A percentile compares a stretch with the other conserved stretches of the same genome.
Conservation (phyloP, 2,329 filamentous ascomycete genomes). For the Scytalidium lignicola region DNA sequence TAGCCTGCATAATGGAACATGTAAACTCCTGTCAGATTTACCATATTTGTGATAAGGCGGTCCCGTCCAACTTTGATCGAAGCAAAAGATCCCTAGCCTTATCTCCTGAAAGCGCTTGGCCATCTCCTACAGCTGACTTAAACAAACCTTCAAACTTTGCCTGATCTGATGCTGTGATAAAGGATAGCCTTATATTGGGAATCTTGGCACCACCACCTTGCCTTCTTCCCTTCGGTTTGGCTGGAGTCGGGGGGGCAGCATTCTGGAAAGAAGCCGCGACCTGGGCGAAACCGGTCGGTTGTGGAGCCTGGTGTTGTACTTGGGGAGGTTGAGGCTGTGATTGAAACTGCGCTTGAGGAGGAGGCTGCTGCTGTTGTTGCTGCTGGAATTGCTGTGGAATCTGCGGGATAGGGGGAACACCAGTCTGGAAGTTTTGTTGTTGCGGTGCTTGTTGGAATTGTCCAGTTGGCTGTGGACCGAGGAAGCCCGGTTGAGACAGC, state of each 20-base stretch:
- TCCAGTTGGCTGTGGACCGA: slow-evolving; percentile 34
- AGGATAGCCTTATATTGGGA: slow-evolving; percentile 88
- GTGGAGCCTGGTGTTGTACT: slow-evolving; percentile 58
- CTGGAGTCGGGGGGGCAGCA: slow-evolving; percentile 33
- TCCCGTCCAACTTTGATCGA: slow-evolving; percentile 81
- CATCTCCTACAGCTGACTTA: slow-evolving; percentile 85
- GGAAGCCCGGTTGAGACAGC: slow-evolving; percentile 55
- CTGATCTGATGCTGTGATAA: slow-evolving; percentile 93
- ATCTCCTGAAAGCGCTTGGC: slow-evolving; percentile 82
- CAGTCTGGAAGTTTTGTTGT: slow-evolving; percentile 32
- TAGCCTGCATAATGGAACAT: slow-evolving; percentile 15
- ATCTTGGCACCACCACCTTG: slow-evolving; percentile 66
- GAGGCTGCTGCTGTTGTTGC: slow-evolving; percentile 43
- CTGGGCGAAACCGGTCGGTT: slow-evolving; percentile 59
- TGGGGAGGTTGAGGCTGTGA: slow-evolving; percentile 40
- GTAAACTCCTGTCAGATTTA: slow-evolving; percentile 33
- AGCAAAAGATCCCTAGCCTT: slow-evolving; percentile 86
- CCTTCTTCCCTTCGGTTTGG: slow-evolving; percentile 38
- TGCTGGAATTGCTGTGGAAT: slow-evolving; percentile 27
- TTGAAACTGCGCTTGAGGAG: slow-evolving; percentile 37
- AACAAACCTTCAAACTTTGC: slow-evolving; percentile 97
- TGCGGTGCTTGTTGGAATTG: slow-evolving; percentile 41
- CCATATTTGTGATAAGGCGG: slow-evolving; percentile 91
- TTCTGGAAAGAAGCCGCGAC: slow-evolving; percentile 64
- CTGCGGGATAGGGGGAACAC: slow-evolving; percentile 27